Percentiles rank a stretch among this genome's conserved stretches.
Evolutionary conservation across 805 yeast genomes (phyloP).

Genomic region (Barnettozyma wickerhamii): DNA sequence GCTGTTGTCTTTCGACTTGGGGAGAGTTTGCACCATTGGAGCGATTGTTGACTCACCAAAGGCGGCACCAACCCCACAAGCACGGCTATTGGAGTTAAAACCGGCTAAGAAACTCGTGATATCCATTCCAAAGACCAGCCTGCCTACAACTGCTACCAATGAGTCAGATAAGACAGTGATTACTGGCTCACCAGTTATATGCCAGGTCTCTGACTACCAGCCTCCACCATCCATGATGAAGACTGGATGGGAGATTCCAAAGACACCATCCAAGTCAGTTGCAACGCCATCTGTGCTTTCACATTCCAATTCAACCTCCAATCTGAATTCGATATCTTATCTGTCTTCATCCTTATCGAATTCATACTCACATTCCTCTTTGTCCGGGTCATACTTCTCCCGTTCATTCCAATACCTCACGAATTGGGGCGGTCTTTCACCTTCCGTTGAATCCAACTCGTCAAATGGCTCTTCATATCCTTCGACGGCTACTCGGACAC

Average conservation of each 20-base stretch:
- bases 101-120: neutral
- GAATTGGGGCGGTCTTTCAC: constrained; percentile 19
- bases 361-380: constrained; percentile 19
- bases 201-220: constrained; percentile 5
- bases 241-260: constrained; percentile 40
- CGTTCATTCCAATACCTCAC: constrained; percentile 28
- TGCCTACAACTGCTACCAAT: constrained; percentile 4
- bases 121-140: constrained; percentile 2
- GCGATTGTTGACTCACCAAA: too few species aligned
- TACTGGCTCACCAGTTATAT: neutral
- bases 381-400: constrained; percentile 26
- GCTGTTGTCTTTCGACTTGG: constrained; percentile 36
- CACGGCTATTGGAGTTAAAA: too few species aligned
- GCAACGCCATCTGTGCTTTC: constrained; percentile 30
- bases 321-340: constrained; percentile 33
- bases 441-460: constrained; percentile 25
- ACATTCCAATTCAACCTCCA: constrained; percentile 30
- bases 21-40: constrained; percentile 9
- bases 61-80: too few species aligned
- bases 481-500: constrained; percentile 23
- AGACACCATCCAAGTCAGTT: constrained; percentile 23
- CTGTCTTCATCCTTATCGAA: constrained; percentile 36
- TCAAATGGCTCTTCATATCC: constrained; percentile 20
- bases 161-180: neutral
- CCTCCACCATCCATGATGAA: constrained; percentile 23